A percentile compares a stretch with the other conserved stretches of the same genome.
Conservation (phyloP, 805 yeast species). For the Dipodascopsis tothii region DNA sequence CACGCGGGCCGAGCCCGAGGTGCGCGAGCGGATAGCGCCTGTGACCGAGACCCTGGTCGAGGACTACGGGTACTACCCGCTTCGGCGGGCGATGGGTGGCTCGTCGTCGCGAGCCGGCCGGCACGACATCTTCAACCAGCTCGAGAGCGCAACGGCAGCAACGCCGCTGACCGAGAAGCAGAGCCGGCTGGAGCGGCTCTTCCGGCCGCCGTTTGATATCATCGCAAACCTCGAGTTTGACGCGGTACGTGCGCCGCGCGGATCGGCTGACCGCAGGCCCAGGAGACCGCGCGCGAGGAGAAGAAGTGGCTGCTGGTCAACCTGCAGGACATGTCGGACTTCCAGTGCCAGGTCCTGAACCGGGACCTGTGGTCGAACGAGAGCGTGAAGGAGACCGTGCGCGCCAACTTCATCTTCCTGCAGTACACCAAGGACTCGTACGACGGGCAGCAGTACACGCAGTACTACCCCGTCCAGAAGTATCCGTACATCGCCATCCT, state of each 20-base stretch:
- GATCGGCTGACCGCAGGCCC: conserved; percentile 41
- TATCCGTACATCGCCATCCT: conserved; percentile 86
- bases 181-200: conserved; percentile 68
- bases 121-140: conserved; percentile 49
- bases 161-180: conserved; percentile 36
- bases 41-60: conserved; percentile 71
- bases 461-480: conserved; percentile 59
- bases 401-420: conserved; percentile 66
- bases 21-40: conserved; percentile 73
- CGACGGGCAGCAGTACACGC: conserved; percentile 61
- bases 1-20: conserved; percentile 33
- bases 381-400: conserved; percentile 55
- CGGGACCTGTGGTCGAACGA: conserved; percentile 85
- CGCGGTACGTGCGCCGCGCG: conserved; percentile 21
- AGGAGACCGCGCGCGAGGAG: conserved; percentile 50
- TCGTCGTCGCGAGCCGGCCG: conserved; percentile 5
- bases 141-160: conserved; percentile 3
- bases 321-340: conserved; percentile 77
- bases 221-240: conserved; percentile 65
- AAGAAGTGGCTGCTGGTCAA: conserved; percentile 81
- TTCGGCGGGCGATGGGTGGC: background rate
- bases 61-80: conserved; percentile 8
- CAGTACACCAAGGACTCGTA: conserved; percentile 78
- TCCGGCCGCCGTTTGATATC: conserved; percentile 90
- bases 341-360: conserved; percentile 81